Evolutionary conservation across 176 grass and related monocot genomes (phyloP), one percentile per base, ranked within the genome.

Genomic region (Poa annua): DNA sequence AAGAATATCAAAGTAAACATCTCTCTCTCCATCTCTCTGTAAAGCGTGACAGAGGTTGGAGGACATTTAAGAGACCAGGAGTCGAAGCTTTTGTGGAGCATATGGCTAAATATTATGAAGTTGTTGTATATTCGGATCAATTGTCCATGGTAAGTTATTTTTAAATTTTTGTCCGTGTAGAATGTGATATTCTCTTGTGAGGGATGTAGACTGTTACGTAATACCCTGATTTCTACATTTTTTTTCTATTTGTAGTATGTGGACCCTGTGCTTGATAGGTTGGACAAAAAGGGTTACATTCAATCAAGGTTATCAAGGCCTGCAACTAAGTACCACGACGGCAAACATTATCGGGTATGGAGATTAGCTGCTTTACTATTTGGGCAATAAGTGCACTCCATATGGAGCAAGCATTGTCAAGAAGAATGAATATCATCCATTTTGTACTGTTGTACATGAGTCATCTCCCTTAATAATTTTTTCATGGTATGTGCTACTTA

Each of bases 41-140:
- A 81, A 70, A 94, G 96, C 88, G 96, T 80, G 96, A 95, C 9
- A 95, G 89, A 91, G 96, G 96, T 70, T 98, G 96, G 96, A 93
- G 80, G 69, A 98, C 96, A 45, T 94, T 95, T 82, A 98, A 98
- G 88, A 95, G 96, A 52, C 92, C 96, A 73, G 92, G 96, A 85
- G 90, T 98, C 66, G 96, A 98, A 49, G 96, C 96, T 41, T 98
- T 98, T 85, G 29, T 98, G 79, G 85, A 98, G 63, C 87, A 91
- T 68, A 88, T 98, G 71, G 61, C 86, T 55, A 83, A 75, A 35
- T 91, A 78, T 22, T 98, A 95, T 84, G 96, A 98, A 89, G 78
- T 98, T 91, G 87, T 95, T 80, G 92, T 98, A 72, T 98, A 90
- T 82, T 98, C 96, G 11, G 92, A 98, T 91, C 96, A 95, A 68